A percentile compares a stretch with the other conserved stretches of the same genome.
Conservation (phyloP, 2,329 filamentous ascomycete species). For the Endoconidiophora laricicola region DNA sequence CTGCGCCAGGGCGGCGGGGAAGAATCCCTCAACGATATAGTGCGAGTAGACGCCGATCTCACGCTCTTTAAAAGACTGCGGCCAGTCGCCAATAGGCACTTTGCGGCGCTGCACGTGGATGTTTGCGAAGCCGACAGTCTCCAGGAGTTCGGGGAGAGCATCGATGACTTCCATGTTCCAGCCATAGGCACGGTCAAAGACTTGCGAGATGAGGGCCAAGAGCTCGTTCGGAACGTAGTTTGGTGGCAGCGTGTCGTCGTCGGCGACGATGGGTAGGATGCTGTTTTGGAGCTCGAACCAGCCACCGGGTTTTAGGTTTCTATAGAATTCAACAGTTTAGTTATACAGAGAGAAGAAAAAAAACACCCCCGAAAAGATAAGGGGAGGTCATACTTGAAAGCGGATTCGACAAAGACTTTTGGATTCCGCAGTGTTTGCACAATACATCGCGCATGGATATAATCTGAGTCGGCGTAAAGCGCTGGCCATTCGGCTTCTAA, state of each 20-base stretch:
- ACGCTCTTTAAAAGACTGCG: constrained; percentile 19
- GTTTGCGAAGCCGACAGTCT: constrained; percentile 22
- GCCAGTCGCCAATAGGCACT: constrained; percentile 25
- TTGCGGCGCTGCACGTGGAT: constrained; percentile 18
- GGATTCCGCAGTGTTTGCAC: constrained; percentile 35
- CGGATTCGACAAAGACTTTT: constrained; percentile 29
- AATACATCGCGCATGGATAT: constrained; percentile 37
- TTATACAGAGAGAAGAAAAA: constrained; percentile 3
- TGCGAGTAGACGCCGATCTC: constrained; percentile 25
- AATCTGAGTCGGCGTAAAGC: constrained; percentile 28
- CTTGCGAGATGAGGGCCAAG: constrained; percentile 20
- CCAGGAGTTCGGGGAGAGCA: constrained; percentile 18
- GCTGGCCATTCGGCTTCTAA: constrained; percentile 22
- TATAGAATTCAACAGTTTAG: constrained; percentile 14
- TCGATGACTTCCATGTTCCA: constrained; percentile 21
- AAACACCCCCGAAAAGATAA: background rate
- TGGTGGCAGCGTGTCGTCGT: constrained; percentile 18
- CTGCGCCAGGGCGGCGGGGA: constrained; percentile 21
- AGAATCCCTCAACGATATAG: constrained; percentile 21
- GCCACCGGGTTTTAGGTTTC: constrained; percentile 23
- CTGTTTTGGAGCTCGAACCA: constrained; percentile 26
- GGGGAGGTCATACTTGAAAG: constrained; percentile 23
- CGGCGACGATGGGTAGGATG: constrained; percentile 19
- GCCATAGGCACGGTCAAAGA: constrained; percentile 20
- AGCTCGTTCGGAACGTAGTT: constrained; percentile 20